Conservation (phyloP, 2,329 filamentous ascomycete species). For the Apiospora pterosperma region DNA sequence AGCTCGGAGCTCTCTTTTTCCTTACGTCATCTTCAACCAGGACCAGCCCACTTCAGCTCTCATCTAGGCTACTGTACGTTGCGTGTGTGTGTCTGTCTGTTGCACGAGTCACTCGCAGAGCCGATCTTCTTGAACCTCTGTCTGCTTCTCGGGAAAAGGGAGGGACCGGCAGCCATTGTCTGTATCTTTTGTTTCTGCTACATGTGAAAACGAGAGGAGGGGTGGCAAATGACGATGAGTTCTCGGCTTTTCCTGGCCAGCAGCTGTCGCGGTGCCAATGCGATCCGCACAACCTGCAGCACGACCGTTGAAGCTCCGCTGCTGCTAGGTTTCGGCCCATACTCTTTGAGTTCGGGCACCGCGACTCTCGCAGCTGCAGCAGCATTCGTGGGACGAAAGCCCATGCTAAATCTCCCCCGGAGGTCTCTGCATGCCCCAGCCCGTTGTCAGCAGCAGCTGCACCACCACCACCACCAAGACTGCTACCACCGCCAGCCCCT, state of each 20-base stretch:
- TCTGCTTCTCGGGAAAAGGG: background rate
- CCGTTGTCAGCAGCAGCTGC: background rate
- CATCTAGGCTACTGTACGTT: background rate
- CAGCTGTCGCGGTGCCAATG: background rate
- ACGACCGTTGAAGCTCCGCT: background rate
- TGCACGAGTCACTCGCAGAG: background rate
- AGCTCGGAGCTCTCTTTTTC: background rate
- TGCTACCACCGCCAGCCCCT: background rate
- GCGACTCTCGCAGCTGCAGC: background rate
- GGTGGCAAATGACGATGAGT: background rate
- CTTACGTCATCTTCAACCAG: background rate
- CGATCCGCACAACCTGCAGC: background rate
- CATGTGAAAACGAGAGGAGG: background rate
- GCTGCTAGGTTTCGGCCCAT: slow-evolving; percentile 2
- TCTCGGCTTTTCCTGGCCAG: slow-evolving; percentile 2
- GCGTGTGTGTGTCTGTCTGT: background rate
- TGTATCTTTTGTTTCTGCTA: background rate
- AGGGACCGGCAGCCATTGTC: background rate
- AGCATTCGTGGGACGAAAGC: background rate
- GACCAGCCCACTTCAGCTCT: background rate
- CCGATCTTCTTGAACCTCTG: background rate
- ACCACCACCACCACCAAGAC: background rate
- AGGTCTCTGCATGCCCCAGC: slow-evolving; percentile 4
- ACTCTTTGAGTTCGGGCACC: slow-evolving; percentile 2
- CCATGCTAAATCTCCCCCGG: background rate